phyloP scores from a whole-genome alignment of 192 early-diverging fungal genomes.

The Phycomyces blakesleeanus region DNA sequence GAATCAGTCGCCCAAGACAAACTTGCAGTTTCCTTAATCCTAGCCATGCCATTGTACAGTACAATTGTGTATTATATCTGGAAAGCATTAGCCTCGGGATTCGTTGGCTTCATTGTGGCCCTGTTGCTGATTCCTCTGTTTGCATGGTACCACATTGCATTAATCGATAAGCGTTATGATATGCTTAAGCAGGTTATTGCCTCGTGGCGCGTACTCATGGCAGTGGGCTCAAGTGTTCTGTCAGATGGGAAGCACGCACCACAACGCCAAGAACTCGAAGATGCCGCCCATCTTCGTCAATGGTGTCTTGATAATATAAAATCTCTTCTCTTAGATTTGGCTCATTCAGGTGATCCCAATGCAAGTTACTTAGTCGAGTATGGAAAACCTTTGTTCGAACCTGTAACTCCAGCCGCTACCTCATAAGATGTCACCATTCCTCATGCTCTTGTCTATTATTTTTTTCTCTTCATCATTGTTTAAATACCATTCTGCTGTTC shows the following conservation, averaged over 20 bases:
- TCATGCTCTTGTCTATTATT: neutral
- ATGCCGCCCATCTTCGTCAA: constrained; percentile 14
- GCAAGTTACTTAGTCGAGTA: constrained; percentile 17
- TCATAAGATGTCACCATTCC: neutral
- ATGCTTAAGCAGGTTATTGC: constrained; percentile 31
- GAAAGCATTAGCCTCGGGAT: constrained; percentile 21
- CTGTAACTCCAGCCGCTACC: neutral
- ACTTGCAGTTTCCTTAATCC: constrained; percentile 21
- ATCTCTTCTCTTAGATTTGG: neutral
- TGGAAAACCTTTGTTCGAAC: constrained; percentile 2
- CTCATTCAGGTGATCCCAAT: constrained; percentile 9
- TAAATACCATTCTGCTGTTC: neutral
- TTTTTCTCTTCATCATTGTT: neutral
- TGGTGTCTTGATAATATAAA: constrained; percentile 19
- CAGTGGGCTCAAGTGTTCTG: constrained; percentile 5
- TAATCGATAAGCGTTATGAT: constrained; percentile 37
- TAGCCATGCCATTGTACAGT: constrained; percentile 29
- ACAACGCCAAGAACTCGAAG: constrained; percentile 19
- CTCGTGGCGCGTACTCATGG: constrained; percentile 34
- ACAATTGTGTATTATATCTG: constrained; percentile 30
- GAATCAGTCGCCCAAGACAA: constrained; percentile 45
- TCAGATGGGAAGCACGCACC: too few species aligned
- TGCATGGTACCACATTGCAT: constrained; percentile 42
- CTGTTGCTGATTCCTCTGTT: constrained; percentile 35
- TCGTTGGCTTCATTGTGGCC: constrained; percentile 25